Evolutionary conservation across 176 grass and related monocot species (phyloP).

Genomic region (Aegilops longissima): DNA sequence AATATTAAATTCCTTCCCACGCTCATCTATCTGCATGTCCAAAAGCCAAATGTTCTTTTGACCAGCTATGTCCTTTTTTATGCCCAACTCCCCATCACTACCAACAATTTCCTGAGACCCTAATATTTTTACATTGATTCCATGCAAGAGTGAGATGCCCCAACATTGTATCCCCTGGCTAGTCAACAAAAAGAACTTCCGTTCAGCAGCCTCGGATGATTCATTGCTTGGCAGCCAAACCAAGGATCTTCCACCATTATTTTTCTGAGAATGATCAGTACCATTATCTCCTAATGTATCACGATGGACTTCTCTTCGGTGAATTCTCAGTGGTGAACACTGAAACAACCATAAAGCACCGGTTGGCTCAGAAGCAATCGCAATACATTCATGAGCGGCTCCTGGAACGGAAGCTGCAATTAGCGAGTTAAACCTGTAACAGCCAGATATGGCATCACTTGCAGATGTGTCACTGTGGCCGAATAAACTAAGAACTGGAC

Average conservation of each 20-base stretch:
- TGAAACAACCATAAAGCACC: constrained; percentile 70
- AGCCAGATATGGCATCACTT: constrained; percentile 36
- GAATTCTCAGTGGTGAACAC: constrained; percentile 58
- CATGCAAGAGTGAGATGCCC: constrained; percentile 54
- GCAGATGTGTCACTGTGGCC: constrained; percentile 15
- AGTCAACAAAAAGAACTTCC: constrained; percentile 77
- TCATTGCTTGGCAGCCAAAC: constrained; percentile 62
- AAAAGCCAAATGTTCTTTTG: constrained; percentile 99
- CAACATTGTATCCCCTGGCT: constrained; percentile 84
- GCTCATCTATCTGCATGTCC: constrained; percentile 88
- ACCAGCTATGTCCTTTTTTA: constrained; percentile 96
- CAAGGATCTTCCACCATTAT: constrained; percentile 62
- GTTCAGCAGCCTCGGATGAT: constrained; percentile 47
- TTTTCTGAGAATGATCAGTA: constrained; percentile 43
- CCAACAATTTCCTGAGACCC: constrained; percentile 78
- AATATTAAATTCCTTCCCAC: constrained; percentile 77
- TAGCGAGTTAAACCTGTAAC: constrained; percentile 62
- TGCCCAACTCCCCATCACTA: constrained; percentile 76
- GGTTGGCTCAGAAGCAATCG: constrained; percentile 56
- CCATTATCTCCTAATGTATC: constrained; percentile 37
- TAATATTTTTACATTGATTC: constrained; percentile 52
- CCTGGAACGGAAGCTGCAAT: constrained; percentile 62
- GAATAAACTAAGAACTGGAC: constrained; percentile 45
- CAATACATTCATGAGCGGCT: constrained; percentile 52
- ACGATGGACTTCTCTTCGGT: constrained; percentile 42